phyloP scores from a whole-genome alignment of 2,329 filamentous ascomycete species.

The Ophiostoma tasmaniense region DNA sequence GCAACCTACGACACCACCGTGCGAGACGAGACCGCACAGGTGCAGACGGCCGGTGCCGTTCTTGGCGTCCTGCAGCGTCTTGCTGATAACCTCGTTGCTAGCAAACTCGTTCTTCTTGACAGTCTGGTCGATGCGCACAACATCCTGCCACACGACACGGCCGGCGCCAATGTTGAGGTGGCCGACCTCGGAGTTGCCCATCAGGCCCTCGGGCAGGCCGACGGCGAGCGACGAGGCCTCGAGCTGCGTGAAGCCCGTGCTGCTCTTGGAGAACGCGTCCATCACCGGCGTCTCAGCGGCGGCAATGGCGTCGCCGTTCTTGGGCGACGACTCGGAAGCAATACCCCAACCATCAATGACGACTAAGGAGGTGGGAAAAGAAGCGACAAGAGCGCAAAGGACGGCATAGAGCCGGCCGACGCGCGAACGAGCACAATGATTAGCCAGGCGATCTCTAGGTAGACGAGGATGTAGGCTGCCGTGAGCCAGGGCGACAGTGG shows the following conservation, averaged over 20 bases:
- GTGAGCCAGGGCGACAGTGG: constrained; percentile 30
- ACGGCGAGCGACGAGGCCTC: constrained; percentile 95
- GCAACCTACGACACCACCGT: constrained; percentile 69
- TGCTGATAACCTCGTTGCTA: constrained; percentile 67
- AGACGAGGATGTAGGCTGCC: constrained; percentile 44
- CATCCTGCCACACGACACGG: constrained; percentile 96
- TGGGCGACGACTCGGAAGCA: constrained; percentile 67
- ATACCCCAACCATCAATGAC: constrained; percentile 99
- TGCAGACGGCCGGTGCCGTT: constrained; percentile 87
- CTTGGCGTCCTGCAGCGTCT: constrained; percentile 69
- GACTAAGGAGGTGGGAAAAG: constrained; percentile 44
- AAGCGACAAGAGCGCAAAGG: background rate
- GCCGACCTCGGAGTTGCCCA: constrained; percentile 98
- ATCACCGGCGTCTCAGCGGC: constrained; percentile 89
- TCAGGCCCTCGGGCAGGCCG: constrained; percentile 88
- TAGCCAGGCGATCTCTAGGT: constrained; percentile 52
- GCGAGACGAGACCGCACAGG: constrained; percentile 82
- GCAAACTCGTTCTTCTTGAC: constrained; percentile 78
- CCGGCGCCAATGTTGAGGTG: constrained; percentile 98
- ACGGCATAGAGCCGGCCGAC: constrained; percentile 21
- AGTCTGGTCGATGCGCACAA: constrained; percentile 89
- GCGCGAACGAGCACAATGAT: constrained; percentile 44
- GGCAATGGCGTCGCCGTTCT: constrained; percentile 89
- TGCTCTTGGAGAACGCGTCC: constrained; percentile 78
- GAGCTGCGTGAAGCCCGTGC: constrained; percentile 81